Conservation (phyloP, 2,329 filamentous ascomycete genomes). For the Exophiala lecanii-corni region DNA sequence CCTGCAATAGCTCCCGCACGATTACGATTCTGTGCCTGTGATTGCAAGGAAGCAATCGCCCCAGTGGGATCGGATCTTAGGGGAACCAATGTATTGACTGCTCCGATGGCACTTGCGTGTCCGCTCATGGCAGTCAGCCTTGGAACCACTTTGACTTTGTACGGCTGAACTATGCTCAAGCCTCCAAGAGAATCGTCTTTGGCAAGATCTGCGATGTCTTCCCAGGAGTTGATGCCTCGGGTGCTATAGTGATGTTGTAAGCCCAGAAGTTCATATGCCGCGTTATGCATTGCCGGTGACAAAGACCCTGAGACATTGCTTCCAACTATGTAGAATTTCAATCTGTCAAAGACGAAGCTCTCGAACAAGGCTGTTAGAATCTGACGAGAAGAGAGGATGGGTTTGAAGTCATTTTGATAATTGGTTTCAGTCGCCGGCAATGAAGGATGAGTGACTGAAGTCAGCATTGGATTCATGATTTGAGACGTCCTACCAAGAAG, state of each 20-base stretch:
- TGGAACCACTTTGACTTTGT: conserved; percentile 38
- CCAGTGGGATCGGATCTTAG: conserved; percentile 36
- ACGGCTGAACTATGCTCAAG: conserved; percentile 41
- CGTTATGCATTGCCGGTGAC: conserved; percentile 42
- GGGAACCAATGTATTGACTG: conserved; percentile 42
- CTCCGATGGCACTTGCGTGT: conserved; percentile 43
- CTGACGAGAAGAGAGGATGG: conserved; percentile 24
- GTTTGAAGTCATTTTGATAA: conserved; percentile 28
- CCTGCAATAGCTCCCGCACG: conserved; percentile 38
- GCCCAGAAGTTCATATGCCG: conserved; percentile 37
- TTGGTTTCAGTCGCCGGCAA: conserved; percentile 25
- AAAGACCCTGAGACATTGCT: conserved; percentile 40
- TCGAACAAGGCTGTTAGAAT: conserved; percentile 36
- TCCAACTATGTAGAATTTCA: conserved; percentile 41
- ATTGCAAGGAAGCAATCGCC: conserved; percentile 33
- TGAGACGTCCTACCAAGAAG: conserved; percentile 41
- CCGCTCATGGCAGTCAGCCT: conserved; percentile 37
- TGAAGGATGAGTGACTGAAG: conserved; percentile 38
- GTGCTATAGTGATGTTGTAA: conserved; percentile 39
- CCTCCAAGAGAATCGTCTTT: conserved; percentile 38
- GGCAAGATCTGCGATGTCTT: conserved; percentile 35
- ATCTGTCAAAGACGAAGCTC: conserved; percentile 38
- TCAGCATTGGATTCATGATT: conserved; percentile 39
- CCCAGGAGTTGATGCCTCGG: conserved; percentile 34
- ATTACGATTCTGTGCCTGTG: conserved; percentile 40